Conservation (phyloP, 495 filamentous ascomycete species). For the Penicillium cosmopolitanum region DNA sequence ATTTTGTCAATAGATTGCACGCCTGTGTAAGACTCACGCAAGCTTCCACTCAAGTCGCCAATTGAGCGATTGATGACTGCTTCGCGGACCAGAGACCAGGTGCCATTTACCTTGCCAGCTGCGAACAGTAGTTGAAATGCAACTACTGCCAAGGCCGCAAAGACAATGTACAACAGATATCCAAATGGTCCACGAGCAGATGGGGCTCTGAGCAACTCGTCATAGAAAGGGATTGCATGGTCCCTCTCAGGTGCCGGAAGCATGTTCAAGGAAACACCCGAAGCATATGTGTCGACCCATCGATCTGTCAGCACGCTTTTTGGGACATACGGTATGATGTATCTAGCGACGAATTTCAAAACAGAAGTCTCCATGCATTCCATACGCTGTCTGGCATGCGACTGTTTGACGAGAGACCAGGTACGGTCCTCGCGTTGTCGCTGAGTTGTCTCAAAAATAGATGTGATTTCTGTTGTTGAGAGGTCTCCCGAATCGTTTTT, state of each 20-base stretch:
- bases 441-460: constrained; percentile 20
- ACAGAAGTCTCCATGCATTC: constrained; percentile 24
- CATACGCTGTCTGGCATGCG: constrained; percentile 22
- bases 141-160: constrained; percentile 12
- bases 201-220: constrained; percentile 16
- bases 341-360: constrained; percentile 15
- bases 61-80: constrained; percentile 7
- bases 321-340: constrained; percentile 11
- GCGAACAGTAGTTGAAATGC: constrained; percentile 12
- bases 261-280: constrained; percentile 22
- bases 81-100: constrained; percentile 9
- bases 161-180: constrained; percentile 8
- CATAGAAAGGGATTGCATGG: constrained; percentile 12
- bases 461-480: constrained; percentile 15
- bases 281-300: constrained; percentile 11
- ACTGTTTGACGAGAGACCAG: constrained; percentile 13
- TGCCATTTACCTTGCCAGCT: constrained; percentile 14
- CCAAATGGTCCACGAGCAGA: constrained; percentile 1
- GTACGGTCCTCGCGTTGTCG: constrained; percentile 17
- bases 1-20: constrained; percentile 10
- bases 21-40: constrained; percentile 17
- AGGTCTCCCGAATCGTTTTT: not conserved
- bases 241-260: constrained; percentile 15
- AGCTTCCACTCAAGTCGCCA: not conserved
- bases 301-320: constrained; percentile 1